A percentile compares a stretch with the other conserved stretches of the same genome.
Evolutionary conservation across 2,329 filamentous ascomycete species (phyloP).

Genomic region (Rhexocercosporidium sp.): DNA sequence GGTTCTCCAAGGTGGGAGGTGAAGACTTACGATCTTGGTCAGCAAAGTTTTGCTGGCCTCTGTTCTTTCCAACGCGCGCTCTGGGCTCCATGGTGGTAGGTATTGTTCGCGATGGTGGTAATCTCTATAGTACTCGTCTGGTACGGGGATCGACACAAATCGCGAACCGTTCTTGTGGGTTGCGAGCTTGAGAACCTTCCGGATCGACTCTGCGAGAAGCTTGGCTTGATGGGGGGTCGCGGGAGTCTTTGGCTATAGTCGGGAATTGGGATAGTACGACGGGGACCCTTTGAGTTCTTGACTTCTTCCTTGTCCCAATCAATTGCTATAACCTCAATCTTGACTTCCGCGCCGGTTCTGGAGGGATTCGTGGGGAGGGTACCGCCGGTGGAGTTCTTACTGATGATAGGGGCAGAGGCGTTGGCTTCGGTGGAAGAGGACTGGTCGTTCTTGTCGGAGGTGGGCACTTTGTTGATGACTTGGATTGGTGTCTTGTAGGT

Average conservation of each 20-base stretch:
- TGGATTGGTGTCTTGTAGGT: too few species aligned
- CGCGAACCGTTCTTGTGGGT: neutral
- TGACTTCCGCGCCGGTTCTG: too few species aligned
- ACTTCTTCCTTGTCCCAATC: neutral
- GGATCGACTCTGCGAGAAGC: neutral
- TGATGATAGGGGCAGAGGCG: too few species aligned
- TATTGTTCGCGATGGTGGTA: neutral
- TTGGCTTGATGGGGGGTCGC: neutral
- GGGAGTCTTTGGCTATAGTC: neutral
- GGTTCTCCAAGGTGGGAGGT: neutral
- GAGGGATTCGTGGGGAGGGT: too few species aligned
- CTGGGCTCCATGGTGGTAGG: slow-evolving; percentile 68
- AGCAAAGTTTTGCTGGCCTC: slow-evolving; percentile 82
- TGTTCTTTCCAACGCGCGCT: slow-evolving; percentile 78
- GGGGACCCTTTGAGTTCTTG: neutral
- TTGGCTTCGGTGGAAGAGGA: too few species aligned
- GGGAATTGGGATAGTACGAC: neutral
- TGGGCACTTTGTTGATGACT: too few species aligned
- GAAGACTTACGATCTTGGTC: slow-evolving; percentile 67
- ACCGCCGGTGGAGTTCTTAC: too few species aligned
- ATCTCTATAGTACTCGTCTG: neutral
- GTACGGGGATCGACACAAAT: neutral
- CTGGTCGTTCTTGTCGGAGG: too few species aligned
- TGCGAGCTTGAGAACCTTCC: neutral
- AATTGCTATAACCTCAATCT: neutral